A percentile compares a stretch with the other conserved stretches of the same genome.
These are phyloP conservation scores for Mycena amicta DNA, from an alignment of 768 basidiomycete genomes.

Conservation along the genomic window DNA sequence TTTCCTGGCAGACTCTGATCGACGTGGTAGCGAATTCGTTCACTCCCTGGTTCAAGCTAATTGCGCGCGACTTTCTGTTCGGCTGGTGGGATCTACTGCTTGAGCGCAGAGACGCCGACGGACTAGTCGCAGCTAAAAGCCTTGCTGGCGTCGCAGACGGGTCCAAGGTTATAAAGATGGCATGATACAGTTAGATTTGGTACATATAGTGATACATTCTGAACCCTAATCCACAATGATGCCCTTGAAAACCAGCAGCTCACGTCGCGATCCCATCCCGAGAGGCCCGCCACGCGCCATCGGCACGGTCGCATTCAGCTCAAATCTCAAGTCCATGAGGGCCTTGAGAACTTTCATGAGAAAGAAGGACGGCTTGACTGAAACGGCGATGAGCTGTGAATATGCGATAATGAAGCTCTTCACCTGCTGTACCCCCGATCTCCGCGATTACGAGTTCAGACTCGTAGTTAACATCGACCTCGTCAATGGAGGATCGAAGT, in stretches of 20 bases:
- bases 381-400: conserved; percentile 16
- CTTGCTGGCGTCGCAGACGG: conserved; percentile 70
- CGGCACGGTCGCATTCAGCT: conserved; percentile 68
- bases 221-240: conserved; percentile 11
- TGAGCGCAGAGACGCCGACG: conserved; percentile 55
- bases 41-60: conserved; percentile 99
- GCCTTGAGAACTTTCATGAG: conserved; percentile 65
- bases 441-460: conserved; percentile 58
- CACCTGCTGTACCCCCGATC: conserved; percentile 28
- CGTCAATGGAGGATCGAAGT: conserved; percentile 41
- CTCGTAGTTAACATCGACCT: conserved; percentile 38
- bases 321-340: conserved; percentile 57
- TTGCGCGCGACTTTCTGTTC: conserved; percentile 94
- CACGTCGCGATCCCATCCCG: conserved; percentile 48
- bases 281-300: conserved; percentile 52
- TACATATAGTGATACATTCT: conserved; percentile 20
- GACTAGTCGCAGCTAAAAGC: conserved; percentile 64
- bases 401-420: conserved; percentile 27
- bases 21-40: conserved; percentile 75
- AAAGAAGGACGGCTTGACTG: conserved; percentile 56
- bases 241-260: conserved; percentile 69
- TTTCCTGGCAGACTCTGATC: conserved; percentile 2
- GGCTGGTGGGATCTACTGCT: conserved; percentile 97
- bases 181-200: conserved; percentile 21
- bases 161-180: conserved; percentile 72